Percentiles rank a stretch among this genome's conserved stretches.
These are phyloP conservation scores for Aspergillus kassunensis DNA, from an alignment of 495 filamentous ascomycete genomes.

Conservation along the genomic window DNA sequence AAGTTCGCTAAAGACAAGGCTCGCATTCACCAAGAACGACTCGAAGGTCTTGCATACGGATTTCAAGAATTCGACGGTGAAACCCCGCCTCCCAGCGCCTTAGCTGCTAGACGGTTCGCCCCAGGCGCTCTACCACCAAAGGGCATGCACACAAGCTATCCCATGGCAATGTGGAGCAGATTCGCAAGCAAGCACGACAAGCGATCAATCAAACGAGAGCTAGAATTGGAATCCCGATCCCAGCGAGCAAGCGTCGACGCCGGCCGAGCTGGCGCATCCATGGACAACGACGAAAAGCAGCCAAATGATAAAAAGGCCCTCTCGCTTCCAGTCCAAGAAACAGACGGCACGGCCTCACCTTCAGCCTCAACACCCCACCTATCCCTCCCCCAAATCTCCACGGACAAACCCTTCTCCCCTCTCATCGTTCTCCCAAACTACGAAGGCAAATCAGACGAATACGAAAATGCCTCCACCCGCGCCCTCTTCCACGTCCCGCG, in stretches of 20 bases:
- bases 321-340: neutral
- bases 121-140: slow-evolving; percentile 52
- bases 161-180: slow-evolving; percentile 74
- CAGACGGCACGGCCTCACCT: neutral
- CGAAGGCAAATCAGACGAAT: slow-evolving; percentile 29
- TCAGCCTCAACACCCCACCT: neutral
- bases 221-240: slow-evolving; percentile 26
- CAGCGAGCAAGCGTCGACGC: slow-evolving; percentile 32
- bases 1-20: slow-evolving; percentile 64
- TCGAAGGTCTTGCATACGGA: slow-evolving; percentile 65
- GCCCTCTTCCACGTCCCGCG: slow-evolving; percentile 34
- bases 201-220: slow-evolving; percentile 55
- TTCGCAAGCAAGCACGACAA: slow-evolving; percentile 89
- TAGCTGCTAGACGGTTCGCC: slow-evolving; percentile 64
- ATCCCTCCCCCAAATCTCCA: neutral
- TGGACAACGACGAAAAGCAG: slow-evolving; percentile 13
- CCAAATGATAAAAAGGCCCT: neutral
- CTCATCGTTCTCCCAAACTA: slow-evolving; percentile 31
- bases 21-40: slow-evolving; percentile 62
- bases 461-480: slow-evolving; percentile 32
- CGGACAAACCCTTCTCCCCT: slow-evolving; percentile 22
- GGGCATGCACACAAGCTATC: slow-evolving; percentile 54
- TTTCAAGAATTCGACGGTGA: slow-evolving; percentile 71
- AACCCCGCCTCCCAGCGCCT: slow-evolving; percentile 73
- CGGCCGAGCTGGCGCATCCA: slow-evolving; percentile 33